phyloP scores from a whole-genome alignment of 768 basidiomycete species.

The Boletus huronensis region DNA sequence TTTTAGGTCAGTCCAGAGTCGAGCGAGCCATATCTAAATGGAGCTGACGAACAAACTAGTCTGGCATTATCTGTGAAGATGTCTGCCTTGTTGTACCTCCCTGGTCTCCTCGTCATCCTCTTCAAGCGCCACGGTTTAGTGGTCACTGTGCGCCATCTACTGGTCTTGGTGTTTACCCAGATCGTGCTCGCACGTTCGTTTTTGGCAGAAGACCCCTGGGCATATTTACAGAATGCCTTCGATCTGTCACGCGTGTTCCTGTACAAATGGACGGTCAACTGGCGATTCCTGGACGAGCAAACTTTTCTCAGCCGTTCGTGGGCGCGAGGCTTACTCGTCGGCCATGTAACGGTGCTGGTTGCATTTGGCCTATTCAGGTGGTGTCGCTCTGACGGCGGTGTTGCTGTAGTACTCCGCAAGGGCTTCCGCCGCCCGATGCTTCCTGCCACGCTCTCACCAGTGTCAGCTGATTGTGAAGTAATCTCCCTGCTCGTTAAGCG shows the following conservation, averaged over 20 bases:
- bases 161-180: slow-evolving; percentile 43
- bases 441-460: slow-evolving; percentile 43
- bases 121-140: slow-evolving; percentile 69
- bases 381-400: slow-evolving; percentile 74
- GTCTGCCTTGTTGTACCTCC: slow-evolving; percentile 87
- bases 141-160: slow-evolving; percentile 47
- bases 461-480: slow-evolving; percentile 64
- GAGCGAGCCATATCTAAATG: neutral
- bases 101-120: slow-evolving; percentile 78
- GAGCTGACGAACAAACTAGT: slow-evolving; percentile 8
- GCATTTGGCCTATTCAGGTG: slow-evolving; percentile 72
- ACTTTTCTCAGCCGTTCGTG: slow-evolving; percentile 65
- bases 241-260: slow-evolving; percentile 86
- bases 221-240: slow-evolving; percentile 78
- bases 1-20: slow-evolving; percentile 58
- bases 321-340: slow-evolving; percentile 59
- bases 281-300: slow-evolving; percentile 82
- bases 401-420: slow-evolving; percentile 47
- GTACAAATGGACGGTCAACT: slow-evolving; percentile 98
- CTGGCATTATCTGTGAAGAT: slow-evolving; percentile 89
- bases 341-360: slow-evolving; percentile 58
- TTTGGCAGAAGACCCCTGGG: slow-evolving; percentile 51
- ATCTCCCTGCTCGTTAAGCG: neutral
- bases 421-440: slow-evolving; percentile 49
- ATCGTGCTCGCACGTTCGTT: slow-evolving; percentile 67